Evolutionary conservation across 148 eudicot species (phyloP).

Genomic region (Selenicereus undatus): DNA sequence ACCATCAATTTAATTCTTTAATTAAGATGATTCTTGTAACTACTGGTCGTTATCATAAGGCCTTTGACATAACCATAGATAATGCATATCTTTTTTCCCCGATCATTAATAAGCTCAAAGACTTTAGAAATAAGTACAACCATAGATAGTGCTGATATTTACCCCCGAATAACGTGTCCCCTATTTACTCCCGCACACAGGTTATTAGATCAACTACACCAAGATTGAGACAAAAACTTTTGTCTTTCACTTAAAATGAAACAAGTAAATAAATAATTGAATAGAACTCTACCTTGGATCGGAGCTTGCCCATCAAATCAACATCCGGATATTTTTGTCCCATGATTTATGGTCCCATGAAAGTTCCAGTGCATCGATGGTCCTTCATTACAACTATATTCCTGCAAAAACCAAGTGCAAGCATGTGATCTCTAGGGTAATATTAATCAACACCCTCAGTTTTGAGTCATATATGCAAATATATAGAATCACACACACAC

Average conservation of each 20-base stretch:
- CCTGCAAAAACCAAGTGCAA: slow-evolving; percentile 17
- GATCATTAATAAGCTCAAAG: too few relatives aligned
- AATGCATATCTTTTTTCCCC: too few relatives aligned
- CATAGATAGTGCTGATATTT: too few relatives aligned
- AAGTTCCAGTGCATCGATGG: slow-evolving; percentile 3
- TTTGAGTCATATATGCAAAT: neutral
- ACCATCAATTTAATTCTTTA: too few relatives aligned
- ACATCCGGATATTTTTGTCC: slow-evolving; percentile 8
- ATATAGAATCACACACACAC: too few relatives aligned
- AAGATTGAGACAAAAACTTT: neutral
- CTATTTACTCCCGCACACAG: too few relatives aligned
- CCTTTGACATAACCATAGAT: too few relatives aligned
- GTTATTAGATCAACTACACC: too few relatives aligned
- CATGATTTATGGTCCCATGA: slow-evolving; percentile 17
- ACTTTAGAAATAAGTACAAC: too few relatives aligned
- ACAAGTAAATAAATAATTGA: neutral
- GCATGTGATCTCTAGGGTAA: slow-evolving; percentile 14
- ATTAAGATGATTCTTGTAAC: too few relatives aligned
- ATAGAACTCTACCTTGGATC: neutral
- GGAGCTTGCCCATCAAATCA: neutral
- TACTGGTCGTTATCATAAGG: too few relatives aligned
- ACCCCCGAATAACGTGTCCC: too few relatives aligned
- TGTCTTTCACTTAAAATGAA: neutral
- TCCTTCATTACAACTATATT: neutral
- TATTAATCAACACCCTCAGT: neutral